A percentile compares a stretch with the other conserved stretches of the same genome.
Conservation (phyloP, 225 moss, liverwort and hornwort species). For the Ulota crispa region DNA sequence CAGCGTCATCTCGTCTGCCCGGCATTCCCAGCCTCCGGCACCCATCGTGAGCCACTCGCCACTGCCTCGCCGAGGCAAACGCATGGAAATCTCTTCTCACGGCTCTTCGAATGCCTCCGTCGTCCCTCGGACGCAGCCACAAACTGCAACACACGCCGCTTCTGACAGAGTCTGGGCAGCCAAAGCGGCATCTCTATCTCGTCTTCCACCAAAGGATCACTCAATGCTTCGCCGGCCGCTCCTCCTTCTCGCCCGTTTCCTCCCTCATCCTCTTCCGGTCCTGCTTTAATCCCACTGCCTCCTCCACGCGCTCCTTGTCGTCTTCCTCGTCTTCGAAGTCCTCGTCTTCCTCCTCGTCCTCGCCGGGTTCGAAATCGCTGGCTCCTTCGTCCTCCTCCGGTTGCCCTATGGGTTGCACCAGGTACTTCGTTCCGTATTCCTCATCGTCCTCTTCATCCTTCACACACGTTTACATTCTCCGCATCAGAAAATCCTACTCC, state of each 20-base stretch:
- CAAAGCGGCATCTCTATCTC: constrained; percentile 19
- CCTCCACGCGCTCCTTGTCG: constrained; percentile 48
- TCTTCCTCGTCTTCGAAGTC: constrained; percentile 74
- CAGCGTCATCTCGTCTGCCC: constrained; percentile 37
- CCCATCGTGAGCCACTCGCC: constrained; percentile 25
- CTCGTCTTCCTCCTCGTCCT: constrained; percentile 75
- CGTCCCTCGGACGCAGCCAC: constrained; percentile 13
- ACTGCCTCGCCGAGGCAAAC: constrained; percentile 25
- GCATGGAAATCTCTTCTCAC: constrained; percentile 16
- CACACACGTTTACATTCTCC: neutral
- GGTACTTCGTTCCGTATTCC: constrained; percentile 74
- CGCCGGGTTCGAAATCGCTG: constrained; percentile 79
- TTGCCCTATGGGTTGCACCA: constrained; percentile 72
- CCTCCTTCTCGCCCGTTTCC: constrained; percentile 62
- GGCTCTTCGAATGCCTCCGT: constrained; percentile 24
- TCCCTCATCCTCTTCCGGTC: constrained; percentile 67
- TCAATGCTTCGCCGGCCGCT: constrained; percentile 65
- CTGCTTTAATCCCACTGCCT: constrained; percentile 44
- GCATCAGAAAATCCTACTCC: too few relatives aligned
- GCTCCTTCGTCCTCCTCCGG: constrained; percentile 83
- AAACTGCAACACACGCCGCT: constrained; percentile 20
- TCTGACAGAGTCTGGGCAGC: constrained; percentile 15
- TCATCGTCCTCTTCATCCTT: constrained; percentile 69
- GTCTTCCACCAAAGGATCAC: constrained; percentile 16
- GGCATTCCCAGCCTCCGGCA: constrained; percentile 30